These are phyloP conservation scores for Mycena chlorophos DNA, from an alignment of 768 basidiomycete species.

Conservation along the genomic window DNA sequence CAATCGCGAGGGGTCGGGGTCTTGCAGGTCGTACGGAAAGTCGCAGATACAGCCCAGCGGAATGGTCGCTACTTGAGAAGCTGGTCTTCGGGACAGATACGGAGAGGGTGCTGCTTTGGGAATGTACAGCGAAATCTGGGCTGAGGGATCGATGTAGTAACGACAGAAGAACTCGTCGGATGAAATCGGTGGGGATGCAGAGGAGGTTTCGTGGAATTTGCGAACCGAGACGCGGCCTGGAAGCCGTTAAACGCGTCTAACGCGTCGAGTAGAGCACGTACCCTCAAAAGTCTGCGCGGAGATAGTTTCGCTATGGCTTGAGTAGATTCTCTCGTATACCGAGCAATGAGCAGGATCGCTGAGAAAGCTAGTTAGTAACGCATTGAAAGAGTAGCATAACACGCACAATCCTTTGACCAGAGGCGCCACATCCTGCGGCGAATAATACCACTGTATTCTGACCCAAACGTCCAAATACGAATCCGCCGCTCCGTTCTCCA, in stretches of 20 bases:
- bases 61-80: not conserved
- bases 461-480: conserved; percentile 8
- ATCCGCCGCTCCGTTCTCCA: not conserved
- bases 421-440: not conserved
- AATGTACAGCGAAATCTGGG: not conserved
- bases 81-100: not conserved
- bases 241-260: not conserved
- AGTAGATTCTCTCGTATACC: conserved; percentile 11
- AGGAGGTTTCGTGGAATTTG: conserved; percentile 3
- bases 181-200: not conserved
- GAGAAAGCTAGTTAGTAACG: not conserved
- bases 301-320: conserved; percentile 11
- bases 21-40: conserved; percentile 5
- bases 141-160: not conserved
- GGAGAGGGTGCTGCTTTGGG: not conserved
- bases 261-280: not conserved
- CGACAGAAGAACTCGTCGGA: not conserved
- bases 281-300: conserved; percentile 14
- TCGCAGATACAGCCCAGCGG: conserved; percentile 11
- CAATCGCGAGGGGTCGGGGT: not conserved
- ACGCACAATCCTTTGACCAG: conserved; percentile 12
- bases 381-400: not conserved
- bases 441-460: conserved; percentile 13
- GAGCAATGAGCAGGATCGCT: conserved; percentile 12
- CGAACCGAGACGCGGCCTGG: not conserved